Evolutionary conservation across 2,329 filamentous ascomycete species (phyloP), one percentile per base, ranked within the genome.

Genomic region (Trichoderma brevicompactum): DNA sequence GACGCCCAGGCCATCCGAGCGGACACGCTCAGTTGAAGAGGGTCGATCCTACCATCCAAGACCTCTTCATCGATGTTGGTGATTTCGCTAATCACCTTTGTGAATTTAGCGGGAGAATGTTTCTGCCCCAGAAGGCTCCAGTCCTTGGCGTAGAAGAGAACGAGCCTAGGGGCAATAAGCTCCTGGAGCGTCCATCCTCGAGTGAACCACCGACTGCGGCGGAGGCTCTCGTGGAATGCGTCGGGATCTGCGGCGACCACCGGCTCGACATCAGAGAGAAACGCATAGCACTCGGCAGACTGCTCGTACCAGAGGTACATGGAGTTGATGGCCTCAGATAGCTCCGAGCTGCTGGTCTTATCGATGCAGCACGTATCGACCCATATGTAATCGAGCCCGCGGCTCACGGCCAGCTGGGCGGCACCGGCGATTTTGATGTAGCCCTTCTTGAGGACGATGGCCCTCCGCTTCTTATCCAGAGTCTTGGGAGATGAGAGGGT

Each of bases 361-460:
- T 60, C 56, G 19, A 60, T 73, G 63, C 73, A 74, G 67, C 71
- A 72, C 0, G 70, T 73, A 36, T 74, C 72, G 19, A 71, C 65
- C 73, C 73, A 75, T 2, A 71, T 59, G 65, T 73, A 72, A 3
- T 65, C 28, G 55, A 69, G 69, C 5, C 70, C 69, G 15, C 64
- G 56, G 9, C 49, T 54, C 3, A 63, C 40, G 32, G 58, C 58
- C 5, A 65, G 58, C 17, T 43, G 56, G 13, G 64, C 64, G 34
- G 64, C 64, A 19, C 46, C 66, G 15, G 60, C 40, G 38, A 73
- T 66, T 64, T 73, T 73, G 60, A 65, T 36, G 65, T 70, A 73
- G 7, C 70, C 72, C n/a, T n/a, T 52, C 12, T 63, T 65, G 4
- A 48, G 36, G 32, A 44, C 58, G 40, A 48, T 65, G 23, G 58